These are phyloP conservation scores for Pseudocercospora pini-densiflorae DNA, from an alignment of 2,329 filamentous ascomycete genomes.

Conservation along the genomic window DNA sequence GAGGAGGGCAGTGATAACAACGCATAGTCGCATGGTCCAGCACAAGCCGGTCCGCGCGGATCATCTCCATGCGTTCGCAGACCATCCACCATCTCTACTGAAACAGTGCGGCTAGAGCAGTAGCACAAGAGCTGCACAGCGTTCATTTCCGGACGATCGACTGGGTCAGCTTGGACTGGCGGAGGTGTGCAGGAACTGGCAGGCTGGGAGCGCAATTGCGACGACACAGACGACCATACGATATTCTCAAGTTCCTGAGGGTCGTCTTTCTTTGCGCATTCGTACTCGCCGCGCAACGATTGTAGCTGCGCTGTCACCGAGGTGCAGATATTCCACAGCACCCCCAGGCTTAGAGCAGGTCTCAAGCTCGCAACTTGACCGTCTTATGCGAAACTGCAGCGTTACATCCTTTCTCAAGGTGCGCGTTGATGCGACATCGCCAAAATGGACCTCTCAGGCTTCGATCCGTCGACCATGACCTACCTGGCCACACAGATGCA, in stretches of 20 bases:
- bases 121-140: conserved; percentile 23
- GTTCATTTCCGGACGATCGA: conserved; percentile 20
- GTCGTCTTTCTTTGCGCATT: background rate
- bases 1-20: conserved; percentile 1
- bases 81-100: conserved; percentile 11
- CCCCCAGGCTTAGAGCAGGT: conserved; percentile 1
- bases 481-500: conserved; percentile 63
- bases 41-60: background rate
- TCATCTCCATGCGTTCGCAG: conserved; percentile 20
- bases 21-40: background rate
- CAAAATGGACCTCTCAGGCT: conserved; percentile 35
- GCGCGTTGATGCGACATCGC: conserved; percentile 30
- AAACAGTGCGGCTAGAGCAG: conserved; percentile 17
- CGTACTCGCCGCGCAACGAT: background rate
- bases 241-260: background rate
- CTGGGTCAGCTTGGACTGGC: conserved; percentile 12
- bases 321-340: background rate
- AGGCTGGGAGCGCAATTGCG: background rate
- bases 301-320: background rate
- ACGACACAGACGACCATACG: conserved; percentile 2
- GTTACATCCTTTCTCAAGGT: conserved; percentile 19
- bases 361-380: conserved; percentile 6
- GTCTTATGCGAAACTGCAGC: conserved; percentile 24
- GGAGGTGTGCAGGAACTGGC: conserved; percentile 16
- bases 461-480: conserved; percentile 54